Evolutionary conservation across 192 early-diverging fungal genomes (phyloP).

Genomic region (Coemansia sp.): DNA sequence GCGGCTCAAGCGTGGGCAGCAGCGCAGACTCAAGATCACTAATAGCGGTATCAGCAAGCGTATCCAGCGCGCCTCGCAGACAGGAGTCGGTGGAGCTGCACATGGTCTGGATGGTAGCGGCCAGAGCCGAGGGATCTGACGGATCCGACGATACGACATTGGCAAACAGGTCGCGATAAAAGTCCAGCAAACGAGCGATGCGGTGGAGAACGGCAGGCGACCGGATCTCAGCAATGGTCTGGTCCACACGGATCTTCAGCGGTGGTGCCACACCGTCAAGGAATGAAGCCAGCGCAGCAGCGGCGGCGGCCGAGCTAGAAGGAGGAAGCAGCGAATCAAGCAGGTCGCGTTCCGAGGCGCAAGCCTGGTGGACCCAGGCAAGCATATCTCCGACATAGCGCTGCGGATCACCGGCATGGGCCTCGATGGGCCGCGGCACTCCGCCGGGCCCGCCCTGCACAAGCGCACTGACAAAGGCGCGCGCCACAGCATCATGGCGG

Average conservation of each 20-base stretch:
- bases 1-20: slow-evolving; percentile 31
- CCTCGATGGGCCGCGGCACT: slow-evolving; percentile 78
- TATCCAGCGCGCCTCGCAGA: slow-evolving; percentile 6
- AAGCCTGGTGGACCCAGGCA: slow-evolving; percentile 94
- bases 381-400: slow-evolving; percentile 95
- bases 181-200: slow-evolving; percentile 25
- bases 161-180: slow-evolving; percentile 31
- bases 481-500: slow-evolving; percentile 28
- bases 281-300: slow-evolving; percentile 18
- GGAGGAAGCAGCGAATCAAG: slow-evolving; percentile 57
- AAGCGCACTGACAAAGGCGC: slow-evolving; percentile 32
- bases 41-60: slow-evolving; percentile 6
- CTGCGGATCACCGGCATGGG: slow-evolving; percentile 88
- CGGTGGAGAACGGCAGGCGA: slow-evolving; percentile 22
- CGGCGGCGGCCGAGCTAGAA: too few species aligned
- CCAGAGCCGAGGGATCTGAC: slow-evolving; percentile 11
- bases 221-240: slow-evolving; percentile 21
- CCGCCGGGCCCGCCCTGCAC: slow-evolving; percentile 24
- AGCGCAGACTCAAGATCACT: slow-evolving; percentile 16
- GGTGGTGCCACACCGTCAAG: slow-evolving; percentile 36
- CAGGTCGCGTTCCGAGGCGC: slow-evolving; percentile 84
- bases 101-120: slow-evolving; percentile 8
- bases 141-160: slow-evolving; percentile 4
- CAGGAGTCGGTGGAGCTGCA: slow-evolving; percentile 1
- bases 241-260: slow-evolving; percentile 39